Base-by-base conservation (phyloP, 1,284 basidiomycete genomes). In the Sanguinoderma infundibulare region DNA sequence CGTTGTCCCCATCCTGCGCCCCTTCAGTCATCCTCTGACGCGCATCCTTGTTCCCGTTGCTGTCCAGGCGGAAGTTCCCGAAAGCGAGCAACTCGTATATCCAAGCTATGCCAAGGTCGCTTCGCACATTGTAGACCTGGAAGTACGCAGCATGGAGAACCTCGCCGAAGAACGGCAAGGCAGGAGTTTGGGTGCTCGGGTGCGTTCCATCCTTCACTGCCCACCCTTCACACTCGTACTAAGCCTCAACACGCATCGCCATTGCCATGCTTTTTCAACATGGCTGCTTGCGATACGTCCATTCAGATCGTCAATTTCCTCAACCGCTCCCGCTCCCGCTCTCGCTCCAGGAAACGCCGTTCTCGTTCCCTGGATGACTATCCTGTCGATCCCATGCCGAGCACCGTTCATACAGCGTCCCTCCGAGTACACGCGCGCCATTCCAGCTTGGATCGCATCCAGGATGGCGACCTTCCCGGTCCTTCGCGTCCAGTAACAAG, bases 401-500 rank as follows among this genome's bases (percentile, higher is more conserved):
- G 61, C 39, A 65, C 65, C 10, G 36, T 64, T 20, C 67, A 70
- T 39, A 61, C 65, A 28, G 69, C 69, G 46, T 68, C 68, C 14
- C 55, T 69, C 46, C 68, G 69, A 38, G 65, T 63, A 30, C 69
- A 70, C 60, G 67, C 65, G 62, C 68, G 56, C 56, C 70, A 70
- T 55, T 56, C 69, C 24, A 69, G 68, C 50, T 62, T 70, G 46
- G 70, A 73, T 46, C 61, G 61, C 44, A 69, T 74, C 50, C 47
- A 63, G 32, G 59, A 66, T 7, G 63, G 66, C 17, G 54, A 75
- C 70, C 57, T 63, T 39, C 69, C 71, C 0, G 63, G 63, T 56
- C 65, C 65, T 4, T 77, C 82, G 49, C 87, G 83, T 68, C 83
- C 85, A 0, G 64, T 77, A 28, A 75, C 80, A 1, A 81, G 85